Base-by-base conservation (phyloP, 2,329 filamentous ascomycete species). In the Alternaria consortialis region DNA sequence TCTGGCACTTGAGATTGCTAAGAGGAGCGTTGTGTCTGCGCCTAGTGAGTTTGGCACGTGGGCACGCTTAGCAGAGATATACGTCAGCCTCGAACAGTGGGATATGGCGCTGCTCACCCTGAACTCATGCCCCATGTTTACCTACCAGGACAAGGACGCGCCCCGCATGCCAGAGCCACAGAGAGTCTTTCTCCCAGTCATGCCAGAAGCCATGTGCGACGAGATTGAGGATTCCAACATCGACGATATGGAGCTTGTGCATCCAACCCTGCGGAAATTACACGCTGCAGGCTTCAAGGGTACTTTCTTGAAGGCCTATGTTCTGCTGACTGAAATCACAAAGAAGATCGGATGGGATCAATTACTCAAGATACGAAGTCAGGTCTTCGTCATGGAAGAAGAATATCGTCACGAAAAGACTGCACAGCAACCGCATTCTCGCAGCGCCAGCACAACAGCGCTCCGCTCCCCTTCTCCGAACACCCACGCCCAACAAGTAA, bases 121-220 rank as follows among this genome's bases (percentile, higher is more conserved):
- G 53, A 99, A 99, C 81, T 99, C 95, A 17, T 99, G 95, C 79
- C 95, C 95, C 8, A 99, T 99, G 95, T 99, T 99, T 79, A 99
- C 95, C 7, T 98, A 99, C 79, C 95, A 98, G 80, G 95, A 99
- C 80, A 98, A 97, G 79, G 95, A 99, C 77, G 91, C 93, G 6
- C 95, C 95, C 4, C 82, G 95, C 61, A 94, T 98, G 91, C 95
- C 95, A 1, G 93, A 97, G 74, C 94, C 95, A 0, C 90, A 91
- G 71, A 91, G 93, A 57, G 91, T 98, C 42, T 88, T 91, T 69
- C 86, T 99, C 13, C 95, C 95, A 0, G 91, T 94, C 15, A 85
- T 98, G 53, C 86, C 91, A 0, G 95, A 98, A 79, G 97, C 92
- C 17, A 88, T 94, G 59, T 87, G 97, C 55, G 95, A 99, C 70